Conservation (phyloP, 306 rosid genomes). For the Cucumis hystrix region DNA sequence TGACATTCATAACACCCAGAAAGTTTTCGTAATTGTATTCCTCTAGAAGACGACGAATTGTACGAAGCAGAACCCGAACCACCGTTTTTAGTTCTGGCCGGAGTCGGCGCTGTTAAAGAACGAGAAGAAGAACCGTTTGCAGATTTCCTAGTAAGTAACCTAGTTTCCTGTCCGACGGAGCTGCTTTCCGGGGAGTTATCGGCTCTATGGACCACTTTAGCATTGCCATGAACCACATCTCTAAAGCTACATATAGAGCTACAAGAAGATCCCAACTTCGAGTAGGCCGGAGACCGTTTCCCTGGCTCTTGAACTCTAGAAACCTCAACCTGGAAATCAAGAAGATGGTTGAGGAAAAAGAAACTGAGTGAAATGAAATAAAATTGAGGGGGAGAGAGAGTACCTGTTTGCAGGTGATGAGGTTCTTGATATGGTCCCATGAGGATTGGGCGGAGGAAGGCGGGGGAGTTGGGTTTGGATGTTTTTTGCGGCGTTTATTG, state of each 20-base stretch:
- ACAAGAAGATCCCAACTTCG: conserved; percentile 80
- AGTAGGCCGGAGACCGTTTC: conserved; percentile 23
- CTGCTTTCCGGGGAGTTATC: conserved; percentile 94
- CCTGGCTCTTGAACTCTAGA: conserved; percentile 66
- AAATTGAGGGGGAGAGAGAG: no score
- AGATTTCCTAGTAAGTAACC: conserved; percentile 40
- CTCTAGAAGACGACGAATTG: conserved; percentile 47
- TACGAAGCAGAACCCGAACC: neutral
- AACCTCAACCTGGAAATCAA: conserved; percentile 23
- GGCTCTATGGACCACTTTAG: conserved; percentile 66
- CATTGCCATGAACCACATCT: conserved; percentile 77
- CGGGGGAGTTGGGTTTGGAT: conserved; percentile 18
- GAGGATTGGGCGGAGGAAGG: conserved; percentile 18
- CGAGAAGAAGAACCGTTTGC: conserved; percentile 20
- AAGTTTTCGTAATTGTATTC: conserved; percentile 80
- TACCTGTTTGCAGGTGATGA: conserved; percentile 66
- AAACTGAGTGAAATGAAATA: no score
- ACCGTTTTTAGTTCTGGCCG: conserved; percentile 33
- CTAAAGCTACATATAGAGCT: conserved; percentile 83
- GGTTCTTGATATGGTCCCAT: conserved; percentile 90
- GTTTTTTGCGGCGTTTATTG: conserved; percentile 9
- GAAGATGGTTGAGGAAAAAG: neutral
- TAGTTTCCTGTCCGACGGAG: conserved; percentile 58
- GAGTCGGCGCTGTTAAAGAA: conserved; percentile 9
- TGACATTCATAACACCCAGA: conserved; percentile 98